Evolutionary conservation across 306 rosid genomes (phyloP), one percentile per base, ranked within the genome.

Genomic region (Morella rubra): DNA sequence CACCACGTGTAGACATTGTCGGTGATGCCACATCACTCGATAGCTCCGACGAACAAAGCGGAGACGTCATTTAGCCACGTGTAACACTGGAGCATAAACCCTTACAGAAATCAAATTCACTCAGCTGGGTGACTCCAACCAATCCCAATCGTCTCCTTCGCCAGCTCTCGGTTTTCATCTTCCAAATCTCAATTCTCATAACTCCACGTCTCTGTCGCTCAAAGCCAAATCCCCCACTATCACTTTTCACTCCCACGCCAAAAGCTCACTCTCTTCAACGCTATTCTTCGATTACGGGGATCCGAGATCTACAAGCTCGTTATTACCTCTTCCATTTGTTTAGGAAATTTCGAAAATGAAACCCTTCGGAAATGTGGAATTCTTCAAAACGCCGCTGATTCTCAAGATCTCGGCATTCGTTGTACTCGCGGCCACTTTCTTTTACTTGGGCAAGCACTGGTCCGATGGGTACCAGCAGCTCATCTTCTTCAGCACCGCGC

Each of bases 371-470:
- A 80, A 65, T 73, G 84, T 75, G 56, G 90, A 92, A 76, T 73
- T 85, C 73, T 37, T 90, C 47, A 84, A 53, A 58, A 40, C 76
- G 32, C 67, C 86, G 0, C 18, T 80, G 14, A n/a, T 88, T 1
- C 55, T 89, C 44, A 89, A 89, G 78, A 73, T 90, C 86, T 82
- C 77, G 0, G 87, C 80, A 42, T 81, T 88, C 44, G 42, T 83
- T 71, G 59, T 92, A 68, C 69, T 95, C 7, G 73, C 88, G 1
- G 46, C 75, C 66, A 84, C 96, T 6, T 89, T 88, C 86, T 90
- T 90, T 80, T 92, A 88, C 90, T 75, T 92, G 1, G 99, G 99
- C 0, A 87, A 89, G 72, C 91, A 89, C 76, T 89, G 89, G 90
- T 85, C 96, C 74, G 88, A 87, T 62, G 89, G 90, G 16, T 67